These are phyloP conservation scores for Jamesozyma spencerorum DNA, from an alignment of 805 yeast species.

Conservation along the genomic window DNA sequence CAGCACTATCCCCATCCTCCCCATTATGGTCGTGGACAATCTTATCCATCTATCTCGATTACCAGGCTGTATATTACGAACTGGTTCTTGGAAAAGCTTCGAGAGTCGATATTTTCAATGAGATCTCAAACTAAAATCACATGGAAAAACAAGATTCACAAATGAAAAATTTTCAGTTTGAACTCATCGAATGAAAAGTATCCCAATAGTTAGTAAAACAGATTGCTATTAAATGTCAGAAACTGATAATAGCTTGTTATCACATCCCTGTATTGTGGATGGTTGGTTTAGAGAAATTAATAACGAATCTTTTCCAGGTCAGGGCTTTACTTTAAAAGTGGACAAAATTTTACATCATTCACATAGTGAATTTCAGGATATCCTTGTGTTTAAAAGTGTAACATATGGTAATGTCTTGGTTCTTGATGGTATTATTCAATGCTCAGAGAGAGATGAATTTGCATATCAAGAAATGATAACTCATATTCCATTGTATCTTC, in stretches of 20 bases:
- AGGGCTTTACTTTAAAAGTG: conserved; percentile 61
- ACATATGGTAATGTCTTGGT: conserved; percentile 82
- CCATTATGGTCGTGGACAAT: no score
- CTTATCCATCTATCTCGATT: no score
- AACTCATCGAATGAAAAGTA: background rate
- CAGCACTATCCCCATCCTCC: background rate
- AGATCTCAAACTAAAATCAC: background rate
- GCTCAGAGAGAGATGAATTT: conserved; percentile 86
- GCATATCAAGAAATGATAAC: conserved; percentile 90
- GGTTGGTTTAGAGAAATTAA: conserved; percentile 80
- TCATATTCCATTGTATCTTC: conserved; percentile 73
- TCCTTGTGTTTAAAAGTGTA: conserved; percentile 64
- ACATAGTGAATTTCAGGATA: conserved; percentile 69
- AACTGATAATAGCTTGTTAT: conserved; percentile 1
- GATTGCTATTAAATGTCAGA: background rate
- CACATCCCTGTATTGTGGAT: conserved; percentile 32
- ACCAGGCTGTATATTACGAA: no score
- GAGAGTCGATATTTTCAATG: no score
- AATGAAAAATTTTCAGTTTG: no score
- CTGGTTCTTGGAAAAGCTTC: no score
- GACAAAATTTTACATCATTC: conserved; percentile 56
- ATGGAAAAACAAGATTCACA: no score
- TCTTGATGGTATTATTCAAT: conserved; percentile 82
- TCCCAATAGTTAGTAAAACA: background rate
- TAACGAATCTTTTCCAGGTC: conserved; percentile 76